Base-by-base conservation (phyloP, 2,329 filamentous ascomycete species). In the Pseudomassariella vexata region DNA sequence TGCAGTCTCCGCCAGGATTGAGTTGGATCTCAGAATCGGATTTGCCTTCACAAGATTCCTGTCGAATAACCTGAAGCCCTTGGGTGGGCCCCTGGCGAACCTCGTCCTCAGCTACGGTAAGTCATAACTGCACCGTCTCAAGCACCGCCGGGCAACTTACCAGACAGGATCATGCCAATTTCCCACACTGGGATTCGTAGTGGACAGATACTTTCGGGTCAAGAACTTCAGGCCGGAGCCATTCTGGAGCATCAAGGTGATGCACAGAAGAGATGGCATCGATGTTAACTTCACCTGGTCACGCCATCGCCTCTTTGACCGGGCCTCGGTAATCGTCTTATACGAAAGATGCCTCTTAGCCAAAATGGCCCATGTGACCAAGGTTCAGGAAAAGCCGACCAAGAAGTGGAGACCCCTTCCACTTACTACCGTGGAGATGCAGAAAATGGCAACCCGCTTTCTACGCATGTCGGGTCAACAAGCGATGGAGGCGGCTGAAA, bases 351-450 rank as follows among this genome's bases (percentile, higher is more conserved):
- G 89, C 46, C 68, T 98, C 9, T 56, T 66, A 6, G 83, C 87
- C 9, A 86, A 82, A 48, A 75, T 64, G 10, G 90, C 88, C 14
- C 83, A 78, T 45, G 85, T 98, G 12, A 82, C 70, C 20, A 94
- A 87, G 48, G 85, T 95, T 34, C 79, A 86, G 44, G 86, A 89
- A 52, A 95, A 94, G 53, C 86, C 88, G 2, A 94, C 89, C 1
- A 88, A 81, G 50, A 95, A 94, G 60, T 95, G 84, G 82, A 90
- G 90, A 48, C 92, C 92, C 0, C 61, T 98, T 9, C 92, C 92
- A 5, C 66, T 98, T 43, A 98, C 92, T 0, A 98, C 92, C 0
- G 89, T 98, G 14, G 92, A 96, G 55, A 66, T 98, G 14, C 92
- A 98, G 53, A 98, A 96, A 61, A 90, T 89, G 62, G 90, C 92